Base-by-base conservation (phyloP, 176 grass and related monocot genomes). In the Themeda triandra region DNA sequence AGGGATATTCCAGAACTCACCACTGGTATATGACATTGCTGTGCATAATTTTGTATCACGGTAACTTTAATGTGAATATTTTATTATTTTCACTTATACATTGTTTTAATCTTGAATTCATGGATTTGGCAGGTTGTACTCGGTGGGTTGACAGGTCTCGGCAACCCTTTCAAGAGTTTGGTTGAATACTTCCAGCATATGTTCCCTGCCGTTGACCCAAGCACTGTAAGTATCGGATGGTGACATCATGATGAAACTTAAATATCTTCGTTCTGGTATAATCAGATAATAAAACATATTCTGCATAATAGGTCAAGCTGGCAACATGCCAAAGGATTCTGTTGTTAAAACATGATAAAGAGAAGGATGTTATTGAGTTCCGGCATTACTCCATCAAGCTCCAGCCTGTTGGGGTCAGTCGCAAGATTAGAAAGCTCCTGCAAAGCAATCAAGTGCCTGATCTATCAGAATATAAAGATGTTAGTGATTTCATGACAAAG, bases 401-500 rank as follows among this genome's bases (percentile, higher is more conserved):
- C 15, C 91, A 93, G 65, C 91, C 91, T 82, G 79, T 93, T 83
- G 91, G 88, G 29, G 62, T 93, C 85, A 85, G 82, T 67, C 78
- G 85, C 67, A 90, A 74, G 85, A 90, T 93, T 72, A 85, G 85
- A 62, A 93, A 90, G 75, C 89, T 93, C 83, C 69, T 90, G 73
- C 88, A 93, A 49, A 90, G 76, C 68, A 84, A 90, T 79, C 62
- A 88, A 74, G 86, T 90, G 33, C 92, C 92, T 86, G 88, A 93
- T 85, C 76, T 90, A 75, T 60, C 86, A 75, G 75, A 88, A 31
- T 83, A 83, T 69, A 77, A 86, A 35, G 92, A 93, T 80, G 92
- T 90, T 80, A 93, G 92, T 10, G 88, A 93, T 78, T 93, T 71
- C 39, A 75, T 93, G 53, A 93, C 88, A 68, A 93, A 83, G 92